A percentile compares a stretch with the other conserved stretches of the same genome.
Conservation (phyloP, 148 eudicot species). For the Cornus suecica region DNA sequence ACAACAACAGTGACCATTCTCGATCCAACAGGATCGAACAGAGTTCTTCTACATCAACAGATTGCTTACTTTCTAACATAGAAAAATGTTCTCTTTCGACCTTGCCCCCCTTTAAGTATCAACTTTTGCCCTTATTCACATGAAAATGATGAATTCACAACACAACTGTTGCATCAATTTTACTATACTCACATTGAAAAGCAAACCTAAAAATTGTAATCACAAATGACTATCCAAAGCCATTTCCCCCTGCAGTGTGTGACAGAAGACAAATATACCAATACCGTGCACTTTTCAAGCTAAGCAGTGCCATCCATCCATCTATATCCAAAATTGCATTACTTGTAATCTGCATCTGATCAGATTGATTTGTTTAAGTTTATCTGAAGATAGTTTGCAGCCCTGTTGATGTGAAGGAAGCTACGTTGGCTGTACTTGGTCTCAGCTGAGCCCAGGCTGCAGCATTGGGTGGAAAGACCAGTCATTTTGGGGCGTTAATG, state of each 20-base stretch:
- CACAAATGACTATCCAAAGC: neutral
- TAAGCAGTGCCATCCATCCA: neutral
- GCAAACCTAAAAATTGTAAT: slow-evolving; percentile 6
- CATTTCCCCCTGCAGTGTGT: neutral
- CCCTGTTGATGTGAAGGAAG: neutral
- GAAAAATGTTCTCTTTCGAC: neutral
- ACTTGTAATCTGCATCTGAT: neutral
- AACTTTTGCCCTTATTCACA: neutral
- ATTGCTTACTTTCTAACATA: too few relatives aligned
- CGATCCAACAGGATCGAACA: too few relatives aligned
- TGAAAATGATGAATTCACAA: neutral
- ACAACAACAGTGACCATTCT: too few relatives aligned
- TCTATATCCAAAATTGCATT: slow-evolving; percentile 5
- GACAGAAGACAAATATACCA: neutral
- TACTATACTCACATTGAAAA: slow-evolving; percentile 17
- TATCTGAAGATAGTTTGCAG: neutral
- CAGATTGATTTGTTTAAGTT: neutral
- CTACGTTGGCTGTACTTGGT: neutral
- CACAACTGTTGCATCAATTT: neutral
- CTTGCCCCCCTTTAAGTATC: too few relatives aligned
- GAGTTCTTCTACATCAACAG: too few relatives aligned
- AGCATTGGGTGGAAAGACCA: slow-evolving; percentile 74
- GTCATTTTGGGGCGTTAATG: slow-evolving; percentile 40
- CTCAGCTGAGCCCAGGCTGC: neutral
- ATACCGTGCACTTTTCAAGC: neutral